phyloP scores from a whole-genome alignment of 306 rosid species.

The Sophora flavescens region DNA sequence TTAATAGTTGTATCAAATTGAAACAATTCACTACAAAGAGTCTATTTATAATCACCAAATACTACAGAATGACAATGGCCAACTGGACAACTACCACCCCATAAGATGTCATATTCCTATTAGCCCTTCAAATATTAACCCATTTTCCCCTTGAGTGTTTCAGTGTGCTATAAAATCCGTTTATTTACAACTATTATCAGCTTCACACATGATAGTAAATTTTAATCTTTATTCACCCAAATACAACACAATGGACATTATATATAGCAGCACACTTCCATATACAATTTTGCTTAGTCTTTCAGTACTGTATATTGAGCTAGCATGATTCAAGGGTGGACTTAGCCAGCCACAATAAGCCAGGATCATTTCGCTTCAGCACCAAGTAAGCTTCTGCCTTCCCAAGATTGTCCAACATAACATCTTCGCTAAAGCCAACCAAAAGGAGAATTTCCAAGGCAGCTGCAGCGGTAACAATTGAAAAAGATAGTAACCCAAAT shows the following conservation, averaged over 20 bases:
- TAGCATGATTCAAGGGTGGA: slow-evolving; percentile 78
- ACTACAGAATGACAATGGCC: slow-evolving; percentile 32
- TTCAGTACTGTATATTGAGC: slow-evolving; percentile 30
- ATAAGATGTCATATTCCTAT: slow-evolving; percentile 3
- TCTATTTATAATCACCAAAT: background rate
- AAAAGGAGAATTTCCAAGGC: slow-evolving; percentile 75
- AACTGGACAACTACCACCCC: background rate
- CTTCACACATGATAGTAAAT: slow-evolving; percentile 1
- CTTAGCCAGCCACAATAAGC: slow-evolving; percentile 94
- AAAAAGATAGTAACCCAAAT: slow-evolving; percentile 16
- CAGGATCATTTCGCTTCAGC: slow-evolving; percentile 92
- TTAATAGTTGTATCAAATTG: too few species aligned
- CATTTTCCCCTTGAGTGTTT: slow-evolving; percentile 5
- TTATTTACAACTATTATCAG: slow-evolving; percentile 1
- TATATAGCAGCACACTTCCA: slow-evolving; percentile 4
- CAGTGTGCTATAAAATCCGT: background rate
- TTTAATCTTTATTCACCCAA: background rate
- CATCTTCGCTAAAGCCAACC: slow-evolving; percentile 84
- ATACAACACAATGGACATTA: slow-evolving; percentile 29
- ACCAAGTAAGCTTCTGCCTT: slow-evolving; percentile 76
- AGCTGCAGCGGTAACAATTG: slow-evolving; percentile 58
- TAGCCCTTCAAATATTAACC: background rate
- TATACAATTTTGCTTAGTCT: slow-evolving; percentile 12
- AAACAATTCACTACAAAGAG: too few species aligned
- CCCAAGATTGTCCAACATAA: slow-evolving; percentile 68